These are phyloP conservation scores for Plectosphaerella cucumerina DNA, from an alignment of 2,329 filamentous ascomycete species.

Conservation along the genomic window DNA sequence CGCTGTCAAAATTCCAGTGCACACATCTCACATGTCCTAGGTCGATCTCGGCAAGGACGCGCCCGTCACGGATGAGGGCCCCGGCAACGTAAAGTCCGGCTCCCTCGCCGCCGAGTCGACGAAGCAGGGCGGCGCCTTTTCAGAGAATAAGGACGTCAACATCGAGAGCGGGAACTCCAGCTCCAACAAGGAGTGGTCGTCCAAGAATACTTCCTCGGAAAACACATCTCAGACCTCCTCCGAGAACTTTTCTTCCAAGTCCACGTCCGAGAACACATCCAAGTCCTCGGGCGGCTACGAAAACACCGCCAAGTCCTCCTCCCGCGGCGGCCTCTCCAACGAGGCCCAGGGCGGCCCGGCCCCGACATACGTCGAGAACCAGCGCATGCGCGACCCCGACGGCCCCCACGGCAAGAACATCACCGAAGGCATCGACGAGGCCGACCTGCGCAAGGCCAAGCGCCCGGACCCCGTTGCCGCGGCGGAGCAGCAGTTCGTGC, in stretches of 20 bases:
- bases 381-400: slow-evolving; percentile 21
- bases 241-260: neutral
- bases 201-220: neutral
- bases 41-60: slow-evolving; percentile 43
- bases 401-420: slow-evolving; percentile 41
- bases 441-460: slow-evolving; percentile 33
- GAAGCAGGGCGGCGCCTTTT: slow-evolving; percentile 54
- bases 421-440: slow-evolving; percentile 29
- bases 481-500: slow-evolving; percentile 38
- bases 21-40: slow-evolving; percentile 24
- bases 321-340: slow-evolving; percentile 6
- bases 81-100: slow-evolving; percentile 61
- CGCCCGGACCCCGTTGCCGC: slow-evolving; percentile 37
- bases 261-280: slow-evolving; percentile 26
- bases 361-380: slow-evolving; percentile 32
- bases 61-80: slow-evolving; percentile 51
- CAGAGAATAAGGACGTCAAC: slow-evolving; percentile 48
- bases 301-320: slow-evolving; percentile 3
- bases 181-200: neutral
- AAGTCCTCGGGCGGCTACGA: slow-evolving; percentile 34
- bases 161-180: slow-evolving; percentile 15
- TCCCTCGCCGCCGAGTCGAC: slow-evolving; percentile 75
- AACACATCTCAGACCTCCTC: neutral
- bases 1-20: neutral
- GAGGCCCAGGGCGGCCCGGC: slow-evolving; percentile 20